Evolutionary conservation across 257 asterid genomes (phyloP).

Genomic region (Nicotiana otophora): DNA sequence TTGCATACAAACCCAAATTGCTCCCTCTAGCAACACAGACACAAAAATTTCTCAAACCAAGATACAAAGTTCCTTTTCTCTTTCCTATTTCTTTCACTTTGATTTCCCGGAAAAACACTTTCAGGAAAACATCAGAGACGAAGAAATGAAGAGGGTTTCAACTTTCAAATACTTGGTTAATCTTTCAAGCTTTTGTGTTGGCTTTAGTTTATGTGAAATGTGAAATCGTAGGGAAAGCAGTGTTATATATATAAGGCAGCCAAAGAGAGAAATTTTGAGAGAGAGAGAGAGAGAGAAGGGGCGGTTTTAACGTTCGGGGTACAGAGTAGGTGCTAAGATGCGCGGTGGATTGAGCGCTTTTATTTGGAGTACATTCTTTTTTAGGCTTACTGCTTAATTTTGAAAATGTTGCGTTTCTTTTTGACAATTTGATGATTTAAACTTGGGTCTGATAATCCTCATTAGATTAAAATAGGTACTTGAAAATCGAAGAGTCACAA

Average conservation of each 20-base stretch:
- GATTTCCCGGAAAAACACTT: background rate
- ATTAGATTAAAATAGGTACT: too few relatives aligned
- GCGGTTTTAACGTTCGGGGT: slow-evolving; percentile 30
- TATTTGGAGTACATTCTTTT: too few relatives aligned
- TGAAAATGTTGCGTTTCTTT: too few relatives aligned
- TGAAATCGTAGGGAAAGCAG: background rate
- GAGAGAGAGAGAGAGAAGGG: slow-evolving; percentile 12
- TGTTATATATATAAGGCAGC: slow-evolving; percentile 9
- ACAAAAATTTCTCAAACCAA: background rate
- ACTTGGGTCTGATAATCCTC: too few relatives aligned
- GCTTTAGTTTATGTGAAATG: slow-evolving; percentile 12
- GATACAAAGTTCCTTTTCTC: background rate
- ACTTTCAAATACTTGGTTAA: background rate
- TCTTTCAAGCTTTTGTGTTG: background rate
- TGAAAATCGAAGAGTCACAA: too few relatives aligned
- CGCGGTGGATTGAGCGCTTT: background rate
- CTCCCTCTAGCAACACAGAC: background rate
- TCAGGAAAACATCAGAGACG: too few relatives aligned
- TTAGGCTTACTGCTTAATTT: too few relatives aligned
- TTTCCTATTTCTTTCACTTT: background rate
- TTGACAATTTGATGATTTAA: too few relatives aligned
- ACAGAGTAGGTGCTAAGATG: background rate
- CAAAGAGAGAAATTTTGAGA: slow-evolving; percentile 2
- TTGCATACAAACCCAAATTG: background rate
- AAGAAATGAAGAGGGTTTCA: too few relatives aligned